phyloP scores from a whole-genome alignment of 129 eudicot species.

The Arctium lappa region DNA sequence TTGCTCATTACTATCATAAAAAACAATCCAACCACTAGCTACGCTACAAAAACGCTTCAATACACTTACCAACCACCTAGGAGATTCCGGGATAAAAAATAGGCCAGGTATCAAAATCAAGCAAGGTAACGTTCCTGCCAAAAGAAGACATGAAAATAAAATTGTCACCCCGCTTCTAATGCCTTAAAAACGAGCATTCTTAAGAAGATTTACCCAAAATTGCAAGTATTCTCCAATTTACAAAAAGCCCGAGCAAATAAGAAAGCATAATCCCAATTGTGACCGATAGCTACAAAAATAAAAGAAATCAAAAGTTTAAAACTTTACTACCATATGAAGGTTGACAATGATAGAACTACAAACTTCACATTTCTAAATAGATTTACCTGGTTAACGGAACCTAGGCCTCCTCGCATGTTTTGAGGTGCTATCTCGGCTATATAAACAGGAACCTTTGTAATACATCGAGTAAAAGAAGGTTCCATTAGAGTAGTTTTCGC shows the following conservation, averaged over 20 bases:
- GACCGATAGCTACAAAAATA: conserved; percentile 62
- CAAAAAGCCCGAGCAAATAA: conserved; percentile 84
- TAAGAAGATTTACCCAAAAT: conserved; percentile 54
- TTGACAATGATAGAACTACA: neutral
- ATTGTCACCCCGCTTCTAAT: neutral
- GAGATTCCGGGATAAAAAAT: conserved; percentile 94
- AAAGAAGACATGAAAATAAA: neutral
- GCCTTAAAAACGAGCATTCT: neutral
- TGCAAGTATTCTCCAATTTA: conserved; percentile 82
- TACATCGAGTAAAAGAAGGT: neutral
- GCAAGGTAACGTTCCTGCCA: conserved; percentile 80
- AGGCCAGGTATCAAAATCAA: conserved; percentile 81
- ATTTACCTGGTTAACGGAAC: conserved; percentile 88
- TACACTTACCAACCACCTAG: conserved; percentile 87
- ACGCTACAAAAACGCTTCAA: neutral
- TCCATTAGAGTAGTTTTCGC: conserved; percentile 4
- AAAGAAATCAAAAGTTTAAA: neutral
- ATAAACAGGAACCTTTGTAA: conserved; percentile 85
- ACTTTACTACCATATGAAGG: neutral
- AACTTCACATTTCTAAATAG: neutral
- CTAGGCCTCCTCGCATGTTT: conserved; percentile 84
- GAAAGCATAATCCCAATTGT: conserved; percentile 88
- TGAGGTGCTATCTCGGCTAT: conserved; percentile 95
- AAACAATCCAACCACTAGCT: conserved; percentile 1
- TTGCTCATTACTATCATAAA: neutral